Percentiles rank a stretch among this genome's conserved stretches.
phyloP scores from a whole-genome alignment of 192 early-diverging fungal genomes.

The Coemansia furcata region DNA sequence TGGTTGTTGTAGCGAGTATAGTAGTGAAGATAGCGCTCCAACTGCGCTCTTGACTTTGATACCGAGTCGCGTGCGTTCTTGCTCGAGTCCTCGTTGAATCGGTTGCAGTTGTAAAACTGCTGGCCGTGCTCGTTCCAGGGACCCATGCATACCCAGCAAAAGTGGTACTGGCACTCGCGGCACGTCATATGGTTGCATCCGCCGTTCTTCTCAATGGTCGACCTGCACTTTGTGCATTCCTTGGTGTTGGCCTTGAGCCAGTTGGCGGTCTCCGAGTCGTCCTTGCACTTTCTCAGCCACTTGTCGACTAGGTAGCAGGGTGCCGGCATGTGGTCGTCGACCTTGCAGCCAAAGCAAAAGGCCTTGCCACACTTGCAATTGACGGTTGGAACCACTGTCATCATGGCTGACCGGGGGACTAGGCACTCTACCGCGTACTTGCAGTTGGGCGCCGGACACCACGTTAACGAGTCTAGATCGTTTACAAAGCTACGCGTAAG shows the following conservation, averaged over 20 bases:
- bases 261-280: conserved; percentile 97
- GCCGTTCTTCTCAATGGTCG: conserved; percentile 99
- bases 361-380: conserved; percentile 70
- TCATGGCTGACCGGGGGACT: conserved; percentile 65
- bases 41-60: conserved; percentile 79
- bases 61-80: conserved; percentile 84
- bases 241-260: conserved; percentile 96
- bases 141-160: conserved; percentile 99
- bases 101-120: conserved; percentile 96
- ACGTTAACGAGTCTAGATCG: conserved; percentile 75
- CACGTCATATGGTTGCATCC: conserved; percentile 99
- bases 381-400: conserved; percentile 82
- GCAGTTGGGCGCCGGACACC: conserved; percentile 97
- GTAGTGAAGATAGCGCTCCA: conserved; percentile 97
- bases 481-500: conserved; percentile 91
- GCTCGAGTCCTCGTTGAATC: conserved; percentile 89
- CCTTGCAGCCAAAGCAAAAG: conserved; percentile 94
- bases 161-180: conserved; percentile 95
- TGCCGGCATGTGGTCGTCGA: conserved; percentile 81
- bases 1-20: conserved; percentile 98
- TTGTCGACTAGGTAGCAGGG: conserved; percentile 78
- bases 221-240: conserved; percentile 92
- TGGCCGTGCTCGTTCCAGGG: conserved; percentile 97
- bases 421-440: conserved; percentile 92
- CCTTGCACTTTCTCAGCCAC: conserved; percentile 95